A percentile compares a stretch with the other conserved stretches of the same genome.
Evolutionary conservation across 257 asterid species (phyloP).

Genomic region (Eucommia ulmoides): DNA sequence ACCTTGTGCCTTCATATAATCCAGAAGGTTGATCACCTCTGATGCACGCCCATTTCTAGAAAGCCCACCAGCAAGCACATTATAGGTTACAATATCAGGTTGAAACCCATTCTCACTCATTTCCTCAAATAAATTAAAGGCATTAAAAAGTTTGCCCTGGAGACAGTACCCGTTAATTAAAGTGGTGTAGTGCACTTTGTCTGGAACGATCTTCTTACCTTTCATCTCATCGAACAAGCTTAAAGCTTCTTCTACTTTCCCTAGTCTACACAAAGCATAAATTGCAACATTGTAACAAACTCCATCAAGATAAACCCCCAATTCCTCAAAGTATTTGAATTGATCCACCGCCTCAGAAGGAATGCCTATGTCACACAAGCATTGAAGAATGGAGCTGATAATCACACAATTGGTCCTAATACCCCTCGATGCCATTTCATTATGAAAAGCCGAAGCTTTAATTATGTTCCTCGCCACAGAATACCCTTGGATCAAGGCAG

Average conservation of each 20-base stretch:
- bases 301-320: constrained; percentile 53
- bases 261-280: constrained; percentile 53
- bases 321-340: constrained; percentile 30
- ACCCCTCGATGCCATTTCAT: constrained; percentile 51
- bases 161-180: constrained; percentile 53
- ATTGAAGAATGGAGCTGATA: constrained; percentile 49
- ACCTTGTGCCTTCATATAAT: constrained; percentile 42
- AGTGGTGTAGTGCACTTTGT: constrained; percentile 62
- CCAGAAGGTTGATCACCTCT: constrained; percentile 29
- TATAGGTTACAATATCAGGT: constrained; percentile 51
- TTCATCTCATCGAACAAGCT: constrained; percentile 62
- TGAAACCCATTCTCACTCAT: constrained; percentile 39
- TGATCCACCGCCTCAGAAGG: constrained; percentile 30
- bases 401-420: constrained; percentile 42
- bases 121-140: constrained; percentile 36
- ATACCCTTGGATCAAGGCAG: constrained; percentile 45
- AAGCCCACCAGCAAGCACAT: constrained; percentile 56
- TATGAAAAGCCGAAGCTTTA: constrained; percentile 37
- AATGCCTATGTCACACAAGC: constrained; percentile 55
- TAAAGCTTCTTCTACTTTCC: constrained; percentile 46
- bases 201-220: constrained; percentile 39
- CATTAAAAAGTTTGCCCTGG: constrained; percentile 40
- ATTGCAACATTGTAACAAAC: constrained; percentile 50
- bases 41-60: constrained; percentile 36
- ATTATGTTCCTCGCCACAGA: constrained; percentile 40